Conservation (phyloP, 2,329 filamentous ascomycete genomes). For the Penicillium sp. region DNA sequence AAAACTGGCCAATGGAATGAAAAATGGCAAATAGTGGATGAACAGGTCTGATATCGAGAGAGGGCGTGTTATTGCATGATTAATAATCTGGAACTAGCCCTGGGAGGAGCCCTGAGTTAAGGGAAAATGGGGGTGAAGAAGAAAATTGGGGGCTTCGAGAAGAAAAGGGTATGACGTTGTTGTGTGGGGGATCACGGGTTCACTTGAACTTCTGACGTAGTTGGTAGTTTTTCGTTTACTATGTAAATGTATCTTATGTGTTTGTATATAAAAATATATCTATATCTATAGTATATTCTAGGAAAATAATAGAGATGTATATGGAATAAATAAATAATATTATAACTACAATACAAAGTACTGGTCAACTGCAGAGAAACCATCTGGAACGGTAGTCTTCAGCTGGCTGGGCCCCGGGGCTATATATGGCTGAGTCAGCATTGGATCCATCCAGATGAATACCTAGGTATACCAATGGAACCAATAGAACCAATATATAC, state of each 20-base stretch:
- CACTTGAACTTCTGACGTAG: constrained; percentile 18
- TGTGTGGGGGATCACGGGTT: constrained; percentile 28
- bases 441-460: not conserved
- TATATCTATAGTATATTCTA: too few relatives aligned
- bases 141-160: constrained; percentile 22
- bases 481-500: not conserved
- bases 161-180: constrained; percentile 28
- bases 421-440: not conserved
- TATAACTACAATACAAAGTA: too few relatives aligned
- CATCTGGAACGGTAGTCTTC: too few relatives aligned
- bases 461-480: not conserved
- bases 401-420: not conserved
- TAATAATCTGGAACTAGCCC: constrained; percentile 15
- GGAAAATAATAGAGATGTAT: too few relatives aligned
- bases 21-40: constrained; percentile 5
- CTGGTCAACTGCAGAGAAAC: too few relatives aligned
- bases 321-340: too few relatives aligned
- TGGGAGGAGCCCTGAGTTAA: not conserved
- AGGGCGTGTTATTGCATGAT: constrained; percentile 20
- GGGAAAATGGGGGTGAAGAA: constrained; percentile 17
- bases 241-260: too few relatives aligned
- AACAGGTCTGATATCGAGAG: constrained; percentile 17
- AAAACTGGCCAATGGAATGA: constrained; percentile 7
- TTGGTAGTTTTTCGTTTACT: not conserved
- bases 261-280: too few relatives aligned